Conservation (phyloP, 257 asterid species). For the Knoxia roxburghii region DNA sequence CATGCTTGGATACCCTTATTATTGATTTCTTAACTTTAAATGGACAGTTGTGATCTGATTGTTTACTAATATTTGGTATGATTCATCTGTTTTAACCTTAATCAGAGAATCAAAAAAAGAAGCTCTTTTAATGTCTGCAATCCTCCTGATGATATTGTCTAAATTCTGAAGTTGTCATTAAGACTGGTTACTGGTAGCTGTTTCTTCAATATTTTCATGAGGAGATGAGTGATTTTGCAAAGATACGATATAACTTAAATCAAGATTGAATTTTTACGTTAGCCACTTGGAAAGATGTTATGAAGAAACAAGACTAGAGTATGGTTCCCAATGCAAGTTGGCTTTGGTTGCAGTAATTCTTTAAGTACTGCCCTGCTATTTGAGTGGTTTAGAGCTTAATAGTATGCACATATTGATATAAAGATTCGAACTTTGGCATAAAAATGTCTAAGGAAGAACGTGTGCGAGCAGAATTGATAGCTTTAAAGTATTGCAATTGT, state of each 20-base stretch:
- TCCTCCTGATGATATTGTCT: neutral
- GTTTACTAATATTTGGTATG: neutral
- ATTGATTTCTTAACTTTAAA: no score
- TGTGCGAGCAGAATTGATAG: neutral
- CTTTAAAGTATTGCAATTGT: neutral
- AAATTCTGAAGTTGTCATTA: neutral
- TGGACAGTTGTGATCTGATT: no score
- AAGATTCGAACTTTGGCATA: neutral
- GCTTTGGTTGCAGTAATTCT: neutral
- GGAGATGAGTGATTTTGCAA: neutral
- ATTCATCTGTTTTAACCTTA: neutral
- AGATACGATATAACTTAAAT: neutral
- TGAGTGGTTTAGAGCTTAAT: neutral
- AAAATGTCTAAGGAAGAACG: neutral
- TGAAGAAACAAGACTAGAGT: no score
- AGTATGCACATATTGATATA: neutral
- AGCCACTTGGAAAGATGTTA: neutral
- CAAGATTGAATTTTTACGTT: neutral
- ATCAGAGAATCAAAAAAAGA: neutral
- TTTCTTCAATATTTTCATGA: neutral
- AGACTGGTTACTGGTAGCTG: no score
- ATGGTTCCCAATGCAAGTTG: neutral
- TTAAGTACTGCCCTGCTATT: neutral
- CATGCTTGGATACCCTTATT: no score
- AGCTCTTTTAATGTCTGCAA: no score